Evolutionary conservation across 202 grass and related monocot genomes (phyloP).

Genomic region (Schoenoplectus triqueter): DNA sequence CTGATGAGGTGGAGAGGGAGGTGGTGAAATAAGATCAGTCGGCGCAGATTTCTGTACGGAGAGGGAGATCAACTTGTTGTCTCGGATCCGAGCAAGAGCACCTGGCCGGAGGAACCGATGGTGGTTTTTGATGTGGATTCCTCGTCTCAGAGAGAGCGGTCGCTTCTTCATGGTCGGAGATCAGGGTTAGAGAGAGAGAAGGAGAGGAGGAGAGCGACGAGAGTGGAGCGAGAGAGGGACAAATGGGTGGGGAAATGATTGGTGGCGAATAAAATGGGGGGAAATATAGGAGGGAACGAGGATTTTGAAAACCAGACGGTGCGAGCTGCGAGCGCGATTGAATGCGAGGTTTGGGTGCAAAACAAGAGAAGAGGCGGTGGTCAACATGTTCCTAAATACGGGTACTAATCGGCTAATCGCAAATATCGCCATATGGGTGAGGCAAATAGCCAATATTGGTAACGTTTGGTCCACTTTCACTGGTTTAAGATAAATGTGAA

Average conservation of each 20-base stretch:
- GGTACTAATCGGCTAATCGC: too few relatives aligned
- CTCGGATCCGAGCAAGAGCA: conserved; percentile 67
- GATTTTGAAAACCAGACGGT: conserved; percentile 50
- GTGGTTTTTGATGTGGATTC: conserved; percentile 42
- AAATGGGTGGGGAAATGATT: conserved; percentile 31
- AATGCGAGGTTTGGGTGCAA: conserved; percentile 50
- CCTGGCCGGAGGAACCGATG: conserved; percentile 76
- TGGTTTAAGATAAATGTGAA: too few relatives aligned
- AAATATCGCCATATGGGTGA: too few relatives aligned
- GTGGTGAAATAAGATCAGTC: conserved; percentile 26
- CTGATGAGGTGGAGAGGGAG: conserved; percentile 33
- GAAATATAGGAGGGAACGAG: conserved; percentile 50
- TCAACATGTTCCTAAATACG: too few relatives aligned
- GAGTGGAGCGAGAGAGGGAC: conserved; percentile 23
- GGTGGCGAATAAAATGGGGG: conserved; percentile 13
- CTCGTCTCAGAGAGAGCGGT: neutral
- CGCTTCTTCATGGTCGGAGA: conserved; percentile 46
- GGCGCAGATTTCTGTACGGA: conserved; percentile 26
- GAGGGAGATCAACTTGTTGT: conserved; percentile 52
- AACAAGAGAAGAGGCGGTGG: neutral
- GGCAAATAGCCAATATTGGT: too few relatives aligned
- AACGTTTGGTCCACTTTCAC: too few relatives aligned
- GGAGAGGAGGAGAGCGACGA: neutral
- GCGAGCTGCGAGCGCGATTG: conserved; percentile 15
- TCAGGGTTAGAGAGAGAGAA: conserved; percentile 33